A percentile compares a stretch with the other conserved stretches of the same genome.
Evolutionary conservation across 2,329 filamentous ascomycete species (phyloP).

Genomic region (Aspergillus unguis): DNA sequence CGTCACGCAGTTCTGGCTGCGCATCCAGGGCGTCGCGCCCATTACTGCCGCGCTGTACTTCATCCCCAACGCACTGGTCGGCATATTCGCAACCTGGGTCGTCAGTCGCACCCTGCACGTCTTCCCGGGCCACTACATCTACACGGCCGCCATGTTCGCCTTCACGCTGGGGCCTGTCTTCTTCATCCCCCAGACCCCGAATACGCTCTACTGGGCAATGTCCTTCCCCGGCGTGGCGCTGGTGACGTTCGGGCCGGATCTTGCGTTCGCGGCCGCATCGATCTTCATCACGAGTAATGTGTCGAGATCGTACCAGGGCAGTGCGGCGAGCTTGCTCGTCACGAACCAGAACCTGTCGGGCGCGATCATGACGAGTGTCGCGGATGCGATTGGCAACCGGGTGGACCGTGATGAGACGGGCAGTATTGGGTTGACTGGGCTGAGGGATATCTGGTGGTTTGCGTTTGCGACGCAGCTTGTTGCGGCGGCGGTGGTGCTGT

Average conservation of each 20-base stretch:
- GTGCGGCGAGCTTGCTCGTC: constrained; percentile 46
- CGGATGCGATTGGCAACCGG: constrained; percentile 37
- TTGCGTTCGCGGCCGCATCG: constrained; percentile 48
- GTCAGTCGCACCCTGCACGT: constrained; percentile 47
- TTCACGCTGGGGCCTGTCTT: constrained; percentile 40
- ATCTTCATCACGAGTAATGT: constrained; percentile 50
- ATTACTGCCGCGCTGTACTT: constrained; percentile 45
- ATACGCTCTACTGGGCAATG: constrained; percentile 46
- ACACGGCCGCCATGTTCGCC: constrained; percentile 44
- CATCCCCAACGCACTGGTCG: constrained; percentile 46
- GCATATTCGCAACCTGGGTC: constrained; percentile 46
- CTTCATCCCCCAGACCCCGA: constrained; percentile 41
- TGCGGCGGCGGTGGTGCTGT: constrained; percentile 34
- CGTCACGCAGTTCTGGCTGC: constrained; percentile 40
- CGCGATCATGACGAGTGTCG: constrained; percentile 39
- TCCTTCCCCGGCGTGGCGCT: constrained; percentile 45
- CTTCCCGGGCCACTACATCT: constrained; percentile 48
- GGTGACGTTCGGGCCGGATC: constrained; percentile 48
- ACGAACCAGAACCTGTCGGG: constrained; percentile 48
- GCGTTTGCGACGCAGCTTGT: constrained; percentile 35
- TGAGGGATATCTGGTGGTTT: constrained; percentile 44
- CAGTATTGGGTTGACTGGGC: constrained; percentile 31
- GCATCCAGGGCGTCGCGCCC: constrained; percentile 38
- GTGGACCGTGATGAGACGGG: constrained; percentile 23
- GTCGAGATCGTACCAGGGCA: constrained; percentile 46